A percentile compares a stretch with the other conserved stretches of the same genome.
Conservation (phyloP, 2,329 filamentous ascomycete species). For the Aspergillus felis region DNA sequence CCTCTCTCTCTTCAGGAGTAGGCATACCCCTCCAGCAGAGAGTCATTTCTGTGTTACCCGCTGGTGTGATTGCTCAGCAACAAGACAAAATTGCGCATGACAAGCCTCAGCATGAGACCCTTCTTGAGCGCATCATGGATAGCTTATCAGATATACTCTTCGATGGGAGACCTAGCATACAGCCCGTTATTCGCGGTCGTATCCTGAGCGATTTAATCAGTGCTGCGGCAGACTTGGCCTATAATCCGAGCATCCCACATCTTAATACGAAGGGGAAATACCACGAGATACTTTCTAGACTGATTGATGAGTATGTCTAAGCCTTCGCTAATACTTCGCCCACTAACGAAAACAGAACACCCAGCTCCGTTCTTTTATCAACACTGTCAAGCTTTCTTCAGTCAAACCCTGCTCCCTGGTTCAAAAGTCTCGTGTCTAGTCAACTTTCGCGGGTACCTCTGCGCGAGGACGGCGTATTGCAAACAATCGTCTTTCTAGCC, state of each 20-base stretch:
- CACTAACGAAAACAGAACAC: conserved; percentile 28
- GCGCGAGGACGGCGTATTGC: conserved; percentile 38
- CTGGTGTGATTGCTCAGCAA: conserved; percentile 40
- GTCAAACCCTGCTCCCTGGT: conserved; percentile 34
- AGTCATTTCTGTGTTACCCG: conserved; percentile 41
- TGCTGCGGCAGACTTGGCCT: conserved; percentile 35
- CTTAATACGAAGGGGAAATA: conserved; percentile 16
- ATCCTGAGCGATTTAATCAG: conserved; percentile 41
- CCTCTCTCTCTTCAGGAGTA: conserved; percentile 39
- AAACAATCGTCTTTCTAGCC: conserved; percentile 41
- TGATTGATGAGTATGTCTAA: conserved; percentile 33
- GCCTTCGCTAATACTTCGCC: not conserved
- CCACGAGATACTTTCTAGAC: conserved; percentile 20
- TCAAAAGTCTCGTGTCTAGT: conserved; percentile 34
- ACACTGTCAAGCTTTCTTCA: conserved; percentile 37
- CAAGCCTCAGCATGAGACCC: conserved; percentile 23
- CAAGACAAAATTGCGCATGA: conserved; percentile 12
- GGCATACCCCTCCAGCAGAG: conserved; percentile 43
- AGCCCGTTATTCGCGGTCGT: conserved; percentile 36
- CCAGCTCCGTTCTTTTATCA: conserved; percentile 32
- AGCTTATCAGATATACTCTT: conserved; percentile 28
- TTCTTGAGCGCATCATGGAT: conserved; percentile 30
- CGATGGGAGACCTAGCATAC: conserved; percentile 33
- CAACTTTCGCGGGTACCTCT: conserved; percentile 38
- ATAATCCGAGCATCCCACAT: conserved; percentile 27